These are phyloP conservation scores for Aphanomyces astaci DNA, from an alignment of 352 stramenopile species.

Conservation along the genomic window DNA sequence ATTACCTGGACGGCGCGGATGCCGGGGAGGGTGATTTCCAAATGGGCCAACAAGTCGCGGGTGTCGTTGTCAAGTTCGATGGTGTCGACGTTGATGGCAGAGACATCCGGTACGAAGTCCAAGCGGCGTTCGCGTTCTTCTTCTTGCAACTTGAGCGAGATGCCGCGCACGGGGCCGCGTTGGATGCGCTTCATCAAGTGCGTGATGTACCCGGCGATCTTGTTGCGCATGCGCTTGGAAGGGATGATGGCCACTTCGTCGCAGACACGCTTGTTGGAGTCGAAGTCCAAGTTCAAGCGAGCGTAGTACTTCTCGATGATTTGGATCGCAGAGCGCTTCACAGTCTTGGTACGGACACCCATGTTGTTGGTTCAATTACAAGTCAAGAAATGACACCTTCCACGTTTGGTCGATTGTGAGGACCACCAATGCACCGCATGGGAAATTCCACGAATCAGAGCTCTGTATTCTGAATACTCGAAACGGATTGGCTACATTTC, in stretches of 20 bases:
- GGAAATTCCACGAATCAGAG: background rate
- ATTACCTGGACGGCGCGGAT: conserved; percentile 84
- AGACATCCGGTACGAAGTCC: conserved; percentile 99
- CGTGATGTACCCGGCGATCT: conserved; percentile 99
- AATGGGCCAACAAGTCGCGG: conserved; percentile 94
- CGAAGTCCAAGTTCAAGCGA: conserved; percentile 98
- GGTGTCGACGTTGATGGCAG: conserved; percentile 86
- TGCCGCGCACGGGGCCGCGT: conserved; percentile 97
- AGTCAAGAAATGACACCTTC: conserved; percentile 18
- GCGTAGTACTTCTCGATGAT: conserved; percentile 99
- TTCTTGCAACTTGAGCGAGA: conserved; percentile 99
- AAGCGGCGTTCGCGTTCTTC: conserved; percentile 99
- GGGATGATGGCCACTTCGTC: conserved; percentile 98
- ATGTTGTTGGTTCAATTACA: conserved; percentile 51
- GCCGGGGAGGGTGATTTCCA: conserved; percentile 90
- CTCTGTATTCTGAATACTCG: background rate
- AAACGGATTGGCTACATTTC: background rate
- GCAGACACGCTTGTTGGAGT: conserved; percentile 99
- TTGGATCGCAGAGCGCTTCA: conserved; percentile 99
- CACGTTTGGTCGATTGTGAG: background rate
- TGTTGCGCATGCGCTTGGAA: conserved; percentile 99
- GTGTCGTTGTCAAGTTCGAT: conserved; percentile 99
- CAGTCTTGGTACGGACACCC: conserved; percentile 99
- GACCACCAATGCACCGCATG: background rate
- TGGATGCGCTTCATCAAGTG: conserved; percentile 99